Conservation (phyloP, 441 rosid genomes). For the Viola pubescens region DNA sequence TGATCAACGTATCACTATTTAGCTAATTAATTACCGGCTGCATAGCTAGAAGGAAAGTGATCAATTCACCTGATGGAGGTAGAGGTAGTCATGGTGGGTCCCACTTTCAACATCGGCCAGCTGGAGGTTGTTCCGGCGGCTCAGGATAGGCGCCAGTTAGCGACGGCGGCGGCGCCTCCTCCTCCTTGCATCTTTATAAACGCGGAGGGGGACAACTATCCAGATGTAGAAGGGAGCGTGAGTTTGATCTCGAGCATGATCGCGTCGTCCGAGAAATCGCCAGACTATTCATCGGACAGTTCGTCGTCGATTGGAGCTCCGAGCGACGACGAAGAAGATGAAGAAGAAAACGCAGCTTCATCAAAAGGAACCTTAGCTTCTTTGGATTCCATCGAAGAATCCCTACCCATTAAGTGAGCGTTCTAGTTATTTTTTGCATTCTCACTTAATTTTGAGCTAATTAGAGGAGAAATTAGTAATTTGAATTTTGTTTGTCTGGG, state of each 20-base stretch:
- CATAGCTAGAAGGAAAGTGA: not conserved
- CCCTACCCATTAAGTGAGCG: constrained; percentile 66
- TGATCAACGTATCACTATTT: not conserved
- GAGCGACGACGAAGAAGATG: constrained; percentile 44
- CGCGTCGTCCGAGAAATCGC: constrained; percentile 14
- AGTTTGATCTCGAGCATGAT: constrained; percentile 12
- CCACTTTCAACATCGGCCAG: constrained; percentile 36
- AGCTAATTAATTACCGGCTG: not conserved
- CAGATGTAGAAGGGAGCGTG: not conserved
- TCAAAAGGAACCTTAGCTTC: constrained; percentile 27
- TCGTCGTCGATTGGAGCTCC: constrained; percentile 69
- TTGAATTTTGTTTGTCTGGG: not conserved
- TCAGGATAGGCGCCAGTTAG: constrained; percentile 21
- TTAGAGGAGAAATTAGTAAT: not conserved
- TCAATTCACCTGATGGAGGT: no score
- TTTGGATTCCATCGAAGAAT: constrained; percentile 48
- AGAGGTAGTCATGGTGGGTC: constrained; percentile 55
- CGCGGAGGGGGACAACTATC: constrained; percentile 16
- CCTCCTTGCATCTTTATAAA: constrained; percentile 22
- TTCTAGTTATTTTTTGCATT: not conserved
- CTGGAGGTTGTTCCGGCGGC: constrained; percentile 18
- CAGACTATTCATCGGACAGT: constrained; percentile 35
- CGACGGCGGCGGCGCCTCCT: not conserved
- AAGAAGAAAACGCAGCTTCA: constrained; percentile 30
- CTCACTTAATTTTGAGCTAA: not conserved